Evolutionary conservation across 768 basidiomycete genomes (phyloP).

Genomic region (Phylloporus arenicola): DNA sequence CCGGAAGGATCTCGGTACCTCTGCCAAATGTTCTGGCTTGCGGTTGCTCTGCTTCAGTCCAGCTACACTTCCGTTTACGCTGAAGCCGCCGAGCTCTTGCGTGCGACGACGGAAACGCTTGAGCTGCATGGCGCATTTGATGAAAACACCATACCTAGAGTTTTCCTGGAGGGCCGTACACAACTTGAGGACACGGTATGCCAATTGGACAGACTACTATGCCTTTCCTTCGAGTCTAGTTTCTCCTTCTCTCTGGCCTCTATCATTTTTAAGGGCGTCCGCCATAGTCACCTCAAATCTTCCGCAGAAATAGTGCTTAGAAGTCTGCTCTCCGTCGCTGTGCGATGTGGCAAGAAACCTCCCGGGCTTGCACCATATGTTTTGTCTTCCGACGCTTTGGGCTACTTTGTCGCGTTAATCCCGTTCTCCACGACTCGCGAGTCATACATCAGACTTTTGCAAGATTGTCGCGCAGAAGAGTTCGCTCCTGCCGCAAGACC

Average conservation of each 20-base stretch:
- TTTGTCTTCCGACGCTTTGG: constrained; percentile 57
- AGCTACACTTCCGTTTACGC: constrained; percentile 65
- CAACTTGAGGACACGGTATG: constrained; percentile 61
- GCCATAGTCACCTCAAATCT: constrained; percentile 58
- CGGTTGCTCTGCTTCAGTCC: constrained; percentile 76
- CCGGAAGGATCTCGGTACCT: constrained; percentile 67
- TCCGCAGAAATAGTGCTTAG: constrained; percentile 58
- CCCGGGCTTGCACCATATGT: constrained; percentile 39
- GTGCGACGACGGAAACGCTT: constrained; percentile 60
- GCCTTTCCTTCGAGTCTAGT: constrained; percentile 69
- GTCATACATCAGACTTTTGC: constrained; percentile 56
- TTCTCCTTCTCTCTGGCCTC: constrained; percentile 82
- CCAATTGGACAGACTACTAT: constrained; percentile 68
- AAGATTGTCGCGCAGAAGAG: constrained; percentile 55
- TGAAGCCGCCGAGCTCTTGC: constrained; percentile 65
- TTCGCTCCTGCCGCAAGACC: constrained; percentile 34
- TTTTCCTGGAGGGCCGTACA: constrained; percentile 60
- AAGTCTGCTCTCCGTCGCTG: constrained; percentile 58
- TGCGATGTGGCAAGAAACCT: constrained; percentile 34
- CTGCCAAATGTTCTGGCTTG: constrained; percentile 79
- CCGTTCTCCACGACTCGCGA: constrained; percentile 57
- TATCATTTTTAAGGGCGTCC: constrained; percentile 82
- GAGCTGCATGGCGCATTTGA: constrained; percentile 55
- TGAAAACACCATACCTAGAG: constrained; percentile 43
- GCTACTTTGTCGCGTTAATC: constrained; percentile 75